phyloP scores from a whole-genome alignment of 2,329 filamentous ascomycete species.

The Didymella pomorum region DNA sequence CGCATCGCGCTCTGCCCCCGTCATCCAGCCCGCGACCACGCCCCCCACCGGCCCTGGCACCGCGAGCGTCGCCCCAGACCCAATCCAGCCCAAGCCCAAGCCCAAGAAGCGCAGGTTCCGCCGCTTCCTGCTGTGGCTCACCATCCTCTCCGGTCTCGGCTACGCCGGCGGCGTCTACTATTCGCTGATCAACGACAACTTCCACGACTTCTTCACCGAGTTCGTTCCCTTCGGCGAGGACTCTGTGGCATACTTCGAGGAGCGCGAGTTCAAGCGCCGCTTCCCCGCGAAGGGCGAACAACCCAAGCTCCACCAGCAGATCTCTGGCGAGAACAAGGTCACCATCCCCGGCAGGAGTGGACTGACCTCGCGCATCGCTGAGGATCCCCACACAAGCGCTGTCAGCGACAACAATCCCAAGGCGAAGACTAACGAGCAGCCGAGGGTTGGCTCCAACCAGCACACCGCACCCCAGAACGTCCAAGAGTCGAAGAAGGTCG shows the following conservation, averaged over 20 bases:
- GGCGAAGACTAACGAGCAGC: conserved; percentile 22
- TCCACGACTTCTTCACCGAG: conserved; percentile 99
- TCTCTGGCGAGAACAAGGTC: conserved; percentile 70
- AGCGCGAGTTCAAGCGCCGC: conserved; percentile 87
- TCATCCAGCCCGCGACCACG: conserved; percentile 43
- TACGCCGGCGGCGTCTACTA: conserved; percentile 93
- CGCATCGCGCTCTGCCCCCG: conserved; percentile 47
- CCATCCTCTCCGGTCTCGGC: conserved; percentile 77
- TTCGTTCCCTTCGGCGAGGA: conserved; percentile 95
- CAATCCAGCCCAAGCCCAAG: conserved; percentile 59
- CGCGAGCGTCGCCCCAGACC: conserved; percentile 53
- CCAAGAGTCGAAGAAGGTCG: conserved; percentile 44
- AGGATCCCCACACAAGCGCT: conserved; percentile 71
- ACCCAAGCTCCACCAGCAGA: conserved; percentile 55
- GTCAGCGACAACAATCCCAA: conserved; percentile 56
- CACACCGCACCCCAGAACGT: conserved; percentile 31
- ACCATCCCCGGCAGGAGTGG: conserved; percentile 87
- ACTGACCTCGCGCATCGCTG: conserved; percentile 78
- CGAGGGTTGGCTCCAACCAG: conserved; percentile 38
- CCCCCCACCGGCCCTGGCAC: conserved; percentile 54
- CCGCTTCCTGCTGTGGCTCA: conserved; percentile 77
- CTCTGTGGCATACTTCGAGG: conserved; percentile 92
- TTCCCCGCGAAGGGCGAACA: conserved; percentile 65
- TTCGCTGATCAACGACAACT: conserved; percentile 92
- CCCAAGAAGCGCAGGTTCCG: conserved; percentile 74